A percentile compares a stretch with the other conserved stretches of the same genome.
These are phyloP conservation scores for Talaromyces wortmannii DNA, from an alignment of 495 filamentous ascomycete genomes.

Conservation along the genomic window DNA sequence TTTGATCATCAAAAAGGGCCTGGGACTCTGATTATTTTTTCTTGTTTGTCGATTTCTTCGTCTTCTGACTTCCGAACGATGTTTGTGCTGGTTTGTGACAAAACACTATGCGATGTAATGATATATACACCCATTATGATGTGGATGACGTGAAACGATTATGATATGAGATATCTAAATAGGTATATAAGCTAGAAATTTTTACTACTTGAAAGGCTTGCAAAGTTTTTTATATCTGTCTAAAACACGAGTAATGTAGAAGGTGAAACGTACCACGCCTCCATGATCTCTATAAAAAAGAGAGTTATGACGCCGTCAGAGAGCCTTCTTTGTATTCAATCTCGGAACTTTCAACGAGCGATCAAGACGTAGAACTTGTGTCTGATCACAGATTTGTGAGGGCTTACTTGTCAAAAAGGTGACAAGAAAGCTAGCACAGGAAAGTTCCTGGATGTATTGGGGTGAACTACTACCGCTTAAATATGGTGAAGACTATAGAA, in stretches of 20 bases:
- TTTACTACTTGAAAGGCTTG: neutral
- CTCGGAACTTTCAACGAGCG: constrained; percentile 6
- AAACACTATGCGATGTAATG: neutral
- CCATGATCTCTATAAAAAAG: neutral
- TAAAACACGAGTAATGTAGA: constrained; percentile 2
- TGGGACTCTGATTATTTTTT: neutral
- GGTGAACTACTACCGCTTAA: neutral
- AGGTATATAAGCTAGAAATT: neutral
- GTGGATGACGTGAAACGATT: neutral
- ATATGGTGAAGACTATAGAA: no score
- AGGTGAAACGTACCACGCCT: constrained; percentile 9
- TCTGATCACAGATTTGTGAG: neutral
- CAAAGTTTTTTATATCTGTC: neutral
- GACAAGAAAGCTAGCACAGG: neutral
- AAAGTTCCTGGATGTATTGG: neutral
- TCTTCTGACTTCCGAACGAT: neutral
- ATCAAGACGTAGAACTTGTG: neutral
- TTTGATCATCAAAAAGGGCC: neutral
- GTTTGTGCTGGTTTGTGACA: neutral
- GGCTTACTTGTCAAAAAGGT: neutral
- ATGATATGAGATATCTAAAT: neutral
- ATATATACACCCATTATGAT: neutral
- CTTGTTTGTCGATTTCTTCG: neutral
- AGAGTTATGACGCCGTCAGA: constrained; percentile 6
- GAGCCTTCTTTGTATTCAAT: constrained; percentile 7